Conservation (phyloP, 305 asterid species). For the Withania somnifera region DNA sequence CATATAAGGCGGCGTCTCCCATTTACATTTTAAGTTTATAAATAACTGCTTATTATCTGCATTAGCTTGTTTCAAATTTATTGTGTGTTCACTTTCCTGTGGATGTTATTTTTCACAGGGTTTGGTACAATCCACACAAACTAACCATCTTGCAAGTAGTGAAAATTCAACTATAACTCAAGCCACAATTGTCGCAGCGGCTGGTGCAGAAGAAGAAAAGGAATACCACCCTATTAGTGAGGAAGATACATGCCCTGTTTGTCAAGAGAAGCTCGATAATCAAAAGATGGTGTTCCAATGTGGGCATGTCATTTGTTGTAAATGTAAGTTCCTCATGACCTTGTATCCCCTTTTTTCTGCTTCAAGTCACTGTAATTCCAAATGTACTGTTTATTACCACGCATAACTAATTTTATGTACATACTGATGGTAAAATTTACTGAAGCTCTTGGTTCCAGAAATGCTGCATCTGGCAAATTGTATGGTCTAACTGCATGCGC, state of each 20-base stretch:
- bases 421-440: not conserved
- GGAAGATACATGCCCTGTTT: constrained; percentile 71
- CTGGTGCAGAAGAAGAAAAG: constrained; percentile 17
- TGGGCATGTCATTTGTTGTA: constrained; percentile 89
- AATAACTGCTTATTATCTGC: not conserved
- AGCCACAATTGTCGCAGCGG: constrained; percentile 10
- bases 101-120: constrained; percentile 43
- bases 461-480: not conserved
- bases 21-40: not conserved
- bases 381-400: not conserved
- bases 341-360: not conserved
- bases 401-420: not conserved
- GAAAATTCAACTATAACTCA: constrained; percentile 27
- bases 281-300: constrained; percentile 97
- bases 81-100: not conserved
- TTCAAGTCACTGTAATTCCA: not conserved
- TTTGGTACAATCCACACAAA: constrained; percentile 59
- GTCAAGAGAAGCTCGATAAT: constrained; percentile 81
- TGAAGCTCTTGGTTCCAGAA: not conserved
- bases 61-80: not conserved
- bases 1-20: not conserved
- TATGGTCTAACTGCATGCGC: not conserved
- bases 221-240: constrained; percentile 19
- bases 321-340: constrained; percentile 51
- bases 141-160: constrained; percentile 25